Evolutionary conservation across 441 rosid genomes (phyloP).

Genomic region (Gossypium laxum): DNA sequence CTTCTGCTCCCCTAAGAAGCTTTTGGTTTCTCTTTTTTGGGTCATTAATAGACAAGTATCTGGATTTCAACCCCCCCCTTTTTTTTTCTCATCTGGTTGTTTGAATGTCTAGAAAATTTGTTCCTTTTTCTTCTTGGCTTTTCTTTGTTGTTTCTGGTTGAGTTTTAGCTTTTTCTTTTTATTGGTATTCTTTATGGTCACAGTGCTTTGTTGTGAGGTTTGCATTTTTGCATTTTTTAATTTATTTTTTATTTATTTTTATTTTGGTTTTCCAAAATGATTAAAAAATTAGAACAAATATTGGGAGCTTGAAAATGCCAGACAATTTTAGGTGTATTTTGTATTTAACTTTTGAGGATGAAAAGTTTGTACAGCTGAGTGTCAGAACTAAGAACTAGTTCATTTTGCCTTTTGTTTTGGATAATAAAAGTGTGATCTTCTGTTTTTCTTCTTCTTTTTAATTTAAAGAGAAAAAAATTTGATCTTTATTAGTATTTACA

Average conservation of each 20-base stretch:
- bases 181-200: slow-evolving; percentile 35
- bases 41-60: slow-evolving; percentile 28
- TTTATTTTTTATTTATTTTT: neutral
- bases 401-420: slow-evolving; percentile 23
- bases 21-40: slow-evolving; percentile 3
- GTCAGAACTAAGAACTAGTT: slow-evolving; percentile 30
- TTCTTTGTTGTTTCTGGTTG: slow-evolving; percentile 18
- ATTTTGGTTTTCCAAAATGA: slow-evolving; percentile 2
- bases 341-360: slow-evolving; percentile 28
- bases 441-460: neutral
- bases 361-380: slow-evolving; percentile 51
- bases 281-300: slow-evolving; percentile 13
- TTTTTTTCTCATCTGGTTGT: slow-evolving; percentile 21
- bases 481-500: neutral
- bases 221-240: slow-evolving; percentile 28
- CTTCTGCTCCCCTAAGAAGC: slow-evolving; percentile 64
- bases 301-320: slow-evolving; percentile 31
- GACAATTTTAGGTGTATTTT: slow-evolving; percentile 31
- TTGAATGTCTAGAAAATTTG: slow-evolving; percentile 27
- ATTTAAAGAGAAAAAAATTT: neutral
- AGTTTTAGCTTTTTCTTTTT: slow-evolving; percentile 18
- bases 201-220: slow-evolving; percentile 39
- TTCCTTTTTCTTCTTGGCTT: neutral
- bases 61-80: slow-evolving; percentile 5
- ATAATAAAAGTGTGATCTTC: slow-evolving; percentile 32